Base-by-base conservation (phyloP, 2,329 filamentous ascomycete species). In the Fusarium setosum region DNA sequence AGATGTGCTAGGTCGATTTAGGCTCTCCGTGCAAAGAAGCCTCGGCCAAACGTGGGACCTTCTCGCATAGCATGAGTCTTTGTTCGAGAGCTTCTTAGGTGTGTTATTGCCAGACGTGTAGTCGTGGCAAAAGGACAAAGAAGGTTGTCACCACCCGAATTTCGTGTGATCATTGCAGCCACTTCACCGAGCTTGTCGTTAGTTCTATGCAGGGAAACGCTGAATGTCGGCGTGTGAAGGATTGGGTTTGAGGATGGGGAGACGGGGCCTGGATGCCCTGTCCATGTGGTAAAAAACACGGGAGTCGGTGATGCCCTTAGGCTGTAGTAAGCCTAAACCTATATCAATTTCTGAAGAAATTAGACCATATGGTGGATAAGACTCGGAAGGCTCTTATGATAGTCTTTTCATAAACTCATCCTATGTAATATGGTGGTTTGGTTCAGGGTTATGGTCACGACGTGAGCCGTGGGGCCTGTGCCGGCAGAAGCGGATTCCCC, bases 181-280 rank as follows among this genome's bases (percentile, higher is more conserved):
- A 53, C 49, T 26, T 24, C 29, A n/a, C 31, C 50, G 9, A 26
- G 38, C 50, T 18, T 26, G 20, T 53, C 38, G 35, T 41, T 53
- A 53, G 50, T 20, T 31, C 29, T 53, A 53, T 53, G 50, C 50
- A 53, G 50, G 49, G 50, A 53, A 53, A 53, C 37, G 21, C 44
- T 44, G 35, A n/a, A n/a, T 34, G 20, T 17, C 52, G 41, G 51
- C 17, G 32, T 55, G 21, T 56, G 13, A 51, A 32, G 24, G 37
- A 26, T 50, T 26, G 29, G 38, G 29, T 31, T 26, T 51, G 45
- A n/a, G n/a, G n/a, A 42, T 32, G 24, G 34, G 42, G 34, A 49
- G 18, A 48, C 17, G 32, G 44, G 37, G 34, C 24, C 24, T 7
- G 18, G 18, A 29, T 51, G 32, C 24, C 41, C 41, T n/a, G n/a